phyloP scores from a whole-genome alignment of 208 protist species.

The Porcisia hertigi region DNA sequence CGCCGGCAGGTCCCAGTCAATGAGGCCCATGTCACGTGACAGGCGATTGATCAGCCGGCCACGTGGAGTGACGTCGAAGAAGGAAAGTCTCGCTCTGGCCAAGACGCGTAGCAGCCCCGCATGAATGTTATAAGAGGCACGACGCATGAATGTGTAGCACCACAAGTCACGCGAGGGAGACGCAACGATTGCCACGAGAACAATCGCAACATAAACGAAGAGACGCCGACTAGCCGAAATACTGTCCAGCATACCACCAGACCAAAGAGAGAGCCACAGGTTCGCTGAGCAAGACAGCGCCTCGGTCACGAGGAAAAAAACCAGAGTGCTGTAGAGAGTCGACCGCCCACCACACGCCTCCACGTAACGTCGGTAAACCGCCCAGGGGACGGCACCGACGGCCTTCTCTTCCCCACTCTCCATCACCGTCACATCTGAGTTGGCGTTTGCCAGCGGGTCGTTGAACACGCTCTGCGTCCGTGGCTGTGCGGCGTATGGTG shows the following conservation, averaged over 20 bases:
- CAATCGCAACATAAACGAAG: slow-evolving; percentile 26
- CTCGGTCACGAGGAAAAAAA: slow-evolving; percentile 56
- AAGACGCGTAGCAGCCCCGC: slow-evolving; percentile 44
- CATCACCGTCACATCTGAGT: neutral
- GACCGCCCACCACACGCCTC: slow-evolving; percentile 44
- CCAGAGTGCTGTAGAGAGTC: slow-evolving; percentile 16
- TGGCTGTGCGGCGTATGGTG: neutral
- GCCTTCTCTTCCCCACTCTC: slow-evolving; percentile 45
- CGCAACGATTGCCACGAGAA: slow-evolving; percentile 22
- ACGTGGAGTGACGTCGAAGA: slow-evolving; percentile 93
- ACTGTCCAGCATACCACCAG: slow-evolving; percentile 8
- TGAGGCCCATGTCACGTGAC: slow-evolving; percentile 78
- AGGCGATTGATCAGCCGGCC: slow-evolving; percentile 96
- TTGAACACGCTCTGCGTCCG: neutral
- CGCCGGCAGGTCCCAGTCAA: slow-evolving; percentile 69
- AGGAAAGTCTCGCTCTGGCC: slow-evolving; percentile 60
- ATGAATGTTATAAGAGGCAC: slow-evolving; percentile 42
- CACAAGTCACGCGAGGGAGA: slow-evolving; percentile 34
- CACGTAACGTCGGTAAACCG: slow-evolving; percentile 62
- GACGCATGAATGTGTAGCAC: slow-evolving; percentile 26
- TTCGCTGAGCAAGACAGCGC: slow-evolving; percentile 18
- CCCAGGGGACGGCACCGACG: slow-evolving; percentile 43
- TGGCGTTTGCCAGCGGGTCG: slow-evolving; percentile 6
- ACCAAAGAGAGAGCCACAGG: slow-evolving; percentile 80
- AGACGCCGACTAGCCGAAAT: slow-evolving; percentile 16